Percentiles rank a stretch among this genome's conserved stretches.
These are phyloP conservation scores for Saprolegnia parasitica DNA, from an alignment of 352 stramenopile species.

Conservation along the genomic window DNA sequence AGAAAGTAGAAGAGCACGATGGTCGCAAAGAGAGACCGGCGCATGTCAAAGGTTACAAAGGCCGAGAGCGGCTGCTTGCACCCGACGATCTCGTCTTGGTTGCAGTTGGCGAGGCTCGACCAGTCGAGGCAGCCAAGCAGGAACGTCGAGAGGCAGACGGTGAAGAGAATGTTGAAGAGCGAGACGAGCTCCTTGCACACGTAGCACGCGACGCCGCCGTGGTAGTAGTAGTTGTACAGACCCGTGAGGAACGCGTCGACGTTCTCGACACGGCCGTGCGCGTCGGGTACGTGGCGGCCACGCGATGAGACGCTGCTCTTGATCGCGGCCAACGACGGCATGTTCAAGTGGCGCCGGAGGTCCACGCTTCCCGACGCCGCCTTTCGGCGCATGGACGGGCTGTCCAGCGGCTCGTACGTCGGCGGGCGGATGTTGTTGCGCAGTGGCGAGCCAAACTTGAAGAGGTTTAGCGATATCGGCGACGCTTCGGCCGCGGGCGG, in stretches of 20 bases:
- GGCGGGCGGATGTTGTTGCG: slow-evolving; percentile 26
- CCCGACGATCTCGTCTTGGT: slow-evolving; percentile 51
- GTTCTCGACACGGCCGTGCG: slow-evolving; percentile 66
- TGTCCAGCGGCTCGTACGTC: slow-evolving; percentile 7
- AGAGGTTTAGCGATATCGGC: not conserved
- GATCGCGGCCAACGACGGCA: slow-evolving; percentile 21
- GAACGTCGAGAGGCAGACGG: slow-evolving; percentile 91
- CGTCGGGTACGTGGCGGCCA: slow-evolving; percentile 44
- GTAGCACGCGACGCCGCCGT: slow-evolving; percentile 90
- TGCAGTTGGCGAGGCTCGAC: slow-evolving; percentile 79
- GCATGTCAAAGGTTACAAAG: slow-evolving; percentile 63
- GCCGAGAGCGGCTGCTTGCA: slow-evolving; percentile 77
- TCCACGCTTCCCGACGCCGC: slow-evolving; percentile 1
- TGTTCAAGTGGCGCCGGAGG: slow-evolving; percentile 23
- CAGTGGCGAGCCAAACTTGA: slow-evolving; percentile 19
- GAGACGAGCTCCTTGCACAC: slow-evolving; percentile 86
- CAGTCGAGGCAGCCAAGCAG: slow-evolving; percentile 96
- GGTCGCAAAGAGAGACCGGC: slow-evolving; percentile 36
- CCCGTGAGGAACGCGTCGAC: slow-evolving; percentile 90
- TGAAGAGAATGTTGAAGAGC: slow-evolving; percentile 93
- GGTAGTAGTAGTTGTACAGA: slow-evolving; percentile 94
- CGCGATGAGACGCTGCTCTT: slow-evolving; percentile 22
- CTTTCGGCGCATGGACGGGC: not conserved
- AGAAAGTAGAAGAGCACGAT: slow-evolving; percentile 89
- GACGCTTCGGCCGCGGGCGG: not conserved